Percentiles rank a stretch among this genome's conserved stretches.
Evolutionary conservation across 2,329 filamentous ascomycete species (phyloP).

Genomic region (Triangularia verruculosa): DNA sequence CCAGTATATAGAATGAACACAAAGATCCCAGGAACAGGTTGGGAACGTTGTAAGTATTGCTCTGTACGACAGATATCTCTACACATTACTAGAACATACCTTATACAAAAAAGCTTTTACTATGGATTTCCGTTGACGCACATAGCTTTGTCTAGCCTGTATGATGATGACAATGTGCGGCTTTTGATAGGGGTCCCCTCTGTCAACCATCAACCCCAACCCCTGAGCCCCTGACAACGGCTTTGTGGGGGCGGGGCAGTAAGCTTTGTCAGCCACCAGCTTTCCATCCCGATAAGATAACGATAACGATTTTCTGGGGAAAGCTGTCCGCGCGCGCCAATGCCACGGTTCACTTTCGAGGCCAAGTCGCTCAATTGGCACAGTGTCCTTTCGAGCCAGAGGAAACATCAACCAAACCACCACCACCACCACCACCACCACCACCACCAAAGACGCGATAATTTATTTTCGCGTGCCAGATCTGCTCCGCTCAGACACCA

Average conservation of each 20-base stretch:
- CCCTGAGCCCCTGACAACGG: background rate
- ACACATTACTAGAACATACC: background rate
- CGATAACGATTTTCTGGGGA: background rate
- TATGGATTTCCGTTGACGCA: background rate
- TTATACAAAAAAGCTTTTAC: background rate
- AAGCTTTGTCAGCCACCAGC: background rate
- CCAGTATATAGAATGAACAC: background rate
- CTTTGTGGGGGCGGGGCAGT: background rate
- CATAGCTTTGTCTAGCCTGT: background rate
- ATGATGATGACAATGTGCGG: background rate
- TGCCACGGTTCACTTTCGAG: background rate
- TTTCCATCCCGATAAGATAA: background rate
- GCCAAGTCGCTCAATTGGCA: background rate
- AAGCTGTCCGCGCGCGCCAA: background rate
- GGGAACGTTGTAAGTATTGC: background rate
- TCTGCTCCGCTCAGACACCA: too few relatives aligned
- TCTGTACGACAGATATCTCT: background rate
- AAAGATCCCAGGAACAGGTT: background rate
- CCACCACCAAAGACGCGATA: background rate
- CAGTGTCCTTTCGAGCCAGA: constrained; percentile 4
- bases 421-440: background rate
- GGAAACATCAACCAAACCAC: background rate
- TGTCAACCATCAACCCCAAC: background rate
- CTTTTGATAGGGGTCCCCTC: background rate
- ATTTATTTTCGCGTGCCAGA: background rate